These are phyloP conservation scores for Aurantiochytrium sp. DNA, from an alignment of 108 stramenopile genomes.

Conservation along the genomic window DNA sequence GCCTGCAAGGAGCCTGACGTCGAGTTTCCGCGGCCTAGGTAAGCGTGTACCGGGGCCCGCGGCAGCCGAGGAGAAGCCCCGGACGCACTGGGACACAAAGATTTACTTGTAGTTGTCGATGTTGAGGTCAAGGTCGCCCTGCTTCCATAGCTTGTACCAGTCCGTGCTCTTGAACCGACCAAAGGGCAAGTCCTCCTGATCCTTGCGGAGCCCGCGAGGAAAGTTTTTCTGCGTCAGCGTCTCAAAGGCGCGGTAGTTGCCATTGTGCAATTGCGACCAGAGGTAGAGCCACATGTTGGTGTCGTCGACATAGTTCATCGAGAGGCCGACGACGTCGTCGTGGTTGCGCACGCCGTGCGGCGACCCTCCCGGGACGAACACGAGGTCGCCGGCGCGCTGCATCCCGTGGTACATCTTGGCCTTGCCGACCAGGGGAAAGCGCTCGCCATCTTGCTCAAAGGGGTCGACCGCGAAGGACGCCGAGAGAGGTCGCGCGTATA, in stretches of 20 bases:
- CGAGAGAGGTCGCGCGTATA: not conserved
- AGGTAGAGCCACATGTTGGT: not conserved
- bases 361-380: not conserved
- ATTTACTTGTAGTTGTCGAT: not conserved
- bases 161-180: not conserved
- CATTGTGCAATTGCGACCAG: not conserved
- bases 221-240: not conserved
- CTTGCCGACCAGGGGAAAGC: not conserved
- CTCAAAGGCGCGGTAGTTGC: not conserved
- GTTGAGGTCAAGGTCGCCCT: not conserved
- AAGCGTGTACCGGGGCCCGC: too few species aligned
- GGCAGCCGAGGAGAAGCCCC: too few species aligned
- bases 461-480: not conserved
- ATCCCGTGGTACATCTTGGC: not conserved
- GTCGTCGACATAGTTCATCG: conserved; percentile 25
- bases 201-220: not conserved
- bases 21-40: too few species aligned
- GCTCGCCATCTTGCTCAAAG: not conserved
- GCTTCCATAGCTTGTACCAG: not conserved
- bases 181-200: not conserved
- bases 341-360: conserved; percentile 27
- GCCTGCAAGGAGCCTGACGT: too few species aligned
- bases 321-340: not conserved
- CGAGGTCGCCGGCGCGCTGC: not conserved
- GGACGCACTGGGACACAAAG: too few species aligned